Conservation (phyloP, 495 filamentous ascomycete genomes). For the Penicillium fimorum region DNA sequence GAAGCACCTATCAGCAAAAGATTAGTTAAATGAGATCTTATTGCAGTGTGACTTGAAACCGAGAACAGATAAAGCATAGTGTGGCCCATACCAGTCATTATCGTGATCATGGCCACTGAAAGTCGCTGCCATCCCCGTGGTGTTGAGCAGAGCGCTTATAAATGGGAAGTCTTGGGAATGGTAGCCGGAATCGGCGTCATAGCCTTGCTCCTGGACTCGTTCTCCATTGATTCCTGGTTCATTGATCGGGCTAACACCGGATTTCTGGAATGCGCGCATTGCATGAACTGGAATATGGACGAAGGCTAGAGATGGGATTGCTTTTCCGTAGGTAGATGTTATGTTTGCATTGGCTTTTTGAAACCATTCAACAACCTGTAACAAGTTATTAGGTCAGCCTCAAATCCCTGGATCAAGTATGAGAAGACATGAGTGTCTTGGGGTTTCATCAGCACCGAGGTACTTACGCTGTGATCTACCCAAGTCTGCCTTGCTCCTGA, state of each 20-base stretch:
- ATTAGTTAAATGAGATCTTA: background rate
- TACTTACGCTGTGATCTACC: constrained; percentile 26
- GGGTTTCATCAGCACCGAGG: background rate
- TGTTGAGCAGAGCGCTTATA: constrained; percentile 56
- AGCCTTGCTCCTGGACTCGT: constrained; percentile 52
- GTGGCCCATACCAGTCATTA: constrained; percentile 50
- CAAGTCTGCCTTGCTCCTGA: constrained; percentile 34
- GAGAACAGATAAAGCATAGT: background rate
- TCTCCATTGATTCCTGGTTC: constrained; percentile 69
- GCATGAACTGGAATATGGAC: constrained; percentile 66
- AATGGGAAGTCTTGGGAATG: constrained; percentile 58
- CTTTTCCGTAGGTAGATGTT: constrained; percentile 29
- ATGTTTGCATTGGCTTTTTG: constrained; percentile 42
- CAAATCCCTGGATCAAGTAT: background rate
- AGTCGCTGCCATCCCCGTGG: constrained; percentile 54
- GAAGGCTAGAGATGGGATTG: constrained; percentile 64
- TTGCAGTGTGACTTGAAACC: background rate
- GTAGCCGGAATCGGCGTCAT: constrained; percentile 24
- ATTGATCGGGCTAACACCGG: constrained; percentile 33
- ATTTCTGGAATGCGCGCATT: constrained; percentile 49
- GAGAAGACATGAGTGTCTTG: background rate
- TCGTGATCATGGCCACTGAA: constrained; percentile 70
- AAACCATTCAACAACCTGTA: constrained; percentile 59
- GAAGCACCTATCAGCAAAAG: constrained; percentile 25
- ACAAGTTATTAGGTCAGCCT: background rate